A percentile compares a stretch with the other conserved stretches of the same genome.
phyloP scores from a whole-genome alignment of 768 basidiomycete genomes.

The Mycena rebaudengoi region DNA sequence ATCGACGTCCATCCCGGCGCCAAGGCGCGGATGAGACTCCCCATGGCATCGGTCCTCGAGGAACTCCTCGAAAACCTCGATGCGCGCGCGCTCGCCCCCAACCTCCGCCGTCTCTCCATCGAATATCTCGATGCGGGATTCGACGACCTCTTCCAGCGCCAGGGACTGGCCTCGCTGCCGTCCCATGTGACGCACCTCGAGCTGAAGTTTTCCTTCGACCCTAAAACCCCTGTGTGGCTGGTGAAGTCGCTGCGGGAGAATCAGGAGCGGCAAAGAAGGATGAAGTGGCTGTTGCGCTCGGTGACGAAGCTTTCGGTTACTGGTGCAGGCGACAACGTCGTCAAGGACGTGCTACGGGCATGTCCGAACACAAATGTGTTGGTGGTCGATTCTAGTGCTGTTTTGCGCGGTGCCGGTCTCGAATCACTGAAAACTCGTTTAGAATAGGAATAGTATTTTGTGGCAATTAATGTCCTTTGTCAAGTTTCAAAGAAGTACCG shows the following conservation, averaged over 20 bases:
- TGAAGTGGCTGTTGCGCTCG: not conserved
- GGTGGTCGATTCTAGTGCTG: not conserved
- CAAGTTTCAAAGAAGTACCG: too few relatives aligned
- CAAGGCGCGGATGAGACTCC: not conserved
- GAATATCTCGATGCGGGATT: conserved; percentile 17
- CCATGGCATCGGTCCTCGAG: conserved; percentile 17
- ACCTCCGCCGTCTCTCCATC: conserved; percentile 16
- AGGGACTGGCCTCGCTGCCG: conserved; percentile 3
- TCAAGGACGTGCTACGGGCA: not conserved
- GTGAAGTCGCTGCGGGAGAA: not conserved
- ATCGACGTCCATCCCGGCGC: not conserved
- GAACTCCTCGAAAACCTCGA: conserved; percentile 9
- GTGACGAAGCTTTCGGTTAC: not conserved
- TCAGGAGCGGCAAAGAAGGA: not conserved
- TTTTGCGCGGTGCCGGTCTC: too few relatives aligned
- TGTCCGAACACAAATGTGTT: conserved; percentile 1
- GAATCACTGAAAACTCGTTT: too few relatives aligned
- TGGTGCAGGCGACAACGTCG: conserved; percentile 5
- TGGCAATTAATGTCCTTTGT: too few relatives aligned
- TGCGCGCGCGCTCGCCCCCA: conserved; percentile 8
- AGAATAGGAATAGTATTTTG: too few relatives aligned
- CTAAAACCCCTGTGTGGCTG: conserved; percentile 1
- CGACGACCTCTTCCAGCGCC: conserved; percentile 17
- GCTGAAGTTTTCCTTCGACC: conserved; percentile 1
- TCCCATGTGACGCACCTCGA: conserved; percentile 20